Base-by-base conservation (phyloP, 805 yeast species). In the Vanderwaltozyma verrucispora region DNA sequence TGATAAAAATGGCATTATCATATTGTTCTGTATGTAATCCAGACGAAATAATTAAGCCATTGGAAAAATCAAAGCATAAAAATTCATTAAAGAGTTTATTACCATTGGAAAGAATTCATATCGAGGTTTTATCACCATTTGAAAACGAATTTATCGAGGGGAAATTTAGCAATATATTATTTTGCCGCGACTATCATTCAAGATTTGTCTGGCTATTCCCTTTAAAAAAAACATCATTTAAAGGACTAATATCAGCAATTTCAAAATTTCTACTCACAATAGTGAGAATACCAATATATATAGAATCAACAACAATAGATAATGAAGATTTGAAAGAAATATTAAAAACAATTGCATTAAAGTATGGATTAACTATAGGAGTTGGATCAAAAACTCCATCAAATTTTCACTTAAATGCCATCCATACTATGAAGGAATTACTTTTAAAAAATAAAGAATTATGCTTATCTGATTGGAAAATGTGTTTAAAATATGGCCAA, bases 21-120 rank as follows among this genome's bases (percentile, higher is more conserved):
- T 52, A 47, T 35, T 60, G 64, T 39, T 52, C 60, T 1, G 39
- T 43, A 17, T 57, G 62, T 38, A 55, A 53, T 39, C 51, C 54
- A 23, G 42, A 41, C 10, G 25, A 35, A 15, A 30, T 35, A 20
- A 25, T 43, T 5, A 38, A 26, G 15, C 48, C 50, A 13, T 28
- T 45, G 7, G 42, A 44, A 19, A 49, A 50, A 38, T 37, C 25
- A 24, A 47, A 44, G 23, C 48, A 43, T 29, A 35, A 38, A 8
- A 47, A 50, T 41, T 39, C 47, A 10, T 50, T 43, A 36, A 42
- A 42, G 29, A 39, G 41, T 12, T 20, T 51, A 21, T 24, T 52
- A 40, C 61, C 60, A 1, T 38, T 50, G 7, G 59, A 51, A 30
- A 46, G 57, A 40, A 43, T 58, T 5, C 62, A 56, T 34, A 34